Conservation (phyloP, 2,329 filamentous ascomycete species). For the Chaetomium sp. region DNA sequence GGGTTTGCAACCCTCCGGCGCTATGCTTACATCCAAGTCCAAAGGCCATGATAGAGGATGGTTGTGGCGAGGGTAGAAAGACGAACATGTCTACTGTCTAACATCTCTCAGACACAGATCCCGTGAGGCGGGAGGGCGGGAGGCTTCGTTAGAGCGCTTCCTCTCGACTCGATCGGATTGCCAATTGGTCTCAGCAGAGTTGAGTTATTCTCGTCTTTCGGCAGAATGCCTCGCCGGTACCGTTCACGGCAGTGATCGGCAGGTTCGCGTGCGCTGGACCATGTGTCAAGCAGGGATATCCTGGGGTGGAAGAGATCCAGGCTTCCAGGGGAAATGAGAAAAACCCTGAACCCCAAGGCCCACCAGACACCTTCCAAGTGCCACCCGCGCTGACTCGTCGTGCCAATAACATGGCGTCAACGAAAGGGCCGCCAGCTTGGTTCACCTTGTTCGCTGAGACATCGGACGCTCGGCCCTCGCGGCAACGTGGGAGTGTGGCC, state of each 20-base stretch:
- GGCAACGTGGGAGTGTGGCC: not conserved
- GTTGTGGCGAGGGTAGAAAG: not conserved
- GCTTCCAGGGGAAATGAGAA: not conserved
- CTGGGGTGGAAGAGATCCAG: not conserved
- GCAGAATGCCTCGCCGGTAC: not conserved
- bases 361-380: conserved; percentile 9
- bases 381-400: not conserved
- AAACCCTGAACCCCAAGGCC: conserved; percentile 1
- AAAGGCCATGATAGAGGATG: not conserved
- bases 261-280: not conserved
- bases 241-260: conserved; percentile 4
- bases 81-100: not conserved
- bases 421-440: not conserved
- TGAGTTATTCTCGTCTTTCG: not conserved
- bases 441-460: not conserved
- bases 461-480: not conserved
- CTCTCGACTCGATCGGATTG: too few relatives aligned
- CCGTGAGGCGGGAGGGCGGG: too few relatives aligned
- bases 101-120: too few relatives aligned
- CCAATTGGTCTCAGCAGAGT: not conserved
- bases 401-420: not conserved
- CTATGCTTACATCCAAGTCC: not conserved
- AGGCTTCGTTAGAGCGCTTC: too few relatives aligned
- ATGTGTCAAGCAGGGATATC: not conserved
- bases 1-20: not conserved